Evolutionary conservation across 305 asterid genomes (phyloP).

Genomic region (Plantago rigida): DNA sequence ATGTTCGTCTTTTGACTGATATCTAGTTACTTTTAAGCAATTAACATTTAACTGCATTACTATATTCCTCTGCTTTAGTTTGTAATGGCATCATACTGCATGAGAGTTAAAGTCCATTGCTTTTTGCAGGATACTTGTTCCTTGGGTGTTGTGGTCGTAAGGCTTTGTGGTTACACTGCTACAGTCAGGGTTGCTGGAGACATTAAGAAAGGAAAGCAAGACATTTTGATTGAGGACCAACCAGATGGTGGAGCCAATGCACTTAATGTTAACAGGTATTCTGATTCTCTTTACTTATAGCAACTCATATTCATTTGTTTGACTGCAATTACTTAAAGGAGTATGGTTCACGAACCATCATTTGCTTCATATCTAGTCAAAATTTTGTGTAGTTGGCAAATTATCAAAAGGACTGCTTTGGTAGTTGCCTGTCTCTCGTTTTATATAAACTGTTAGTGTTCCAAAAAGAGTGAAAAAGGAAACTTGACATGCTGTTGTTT

Average conservation of each 20-base stretch:
- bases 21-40: background rate
- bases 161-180: slow-evolving; percentile 86
- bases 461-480: background rate
- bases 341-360: slow-evolving; percentile 8
- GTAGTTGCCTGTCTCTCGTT: background rate
- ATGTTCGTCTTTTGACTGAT: too few relatives aligned
- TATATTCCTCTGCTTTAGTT: slow-evolving; percentile 17
- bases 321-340: slow-evolving; percentile 12
- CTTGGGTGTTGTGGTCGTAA: slow-evolving; percentile 59
- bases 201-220: slow-evolving; percentile 49
- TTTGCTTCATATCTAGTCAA: too few relatives aligned
- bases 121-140: slow-evolving; percentile 79
- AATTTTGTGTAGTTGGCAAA: background rate
- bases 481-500: slow-evolving; percentile 25
- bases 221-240: slow-evolving; percentile 71
- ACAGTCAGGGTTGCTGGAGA: slow-evolving; percentile 67
- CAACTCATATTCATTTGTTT: slow-evolving; percentile 17
- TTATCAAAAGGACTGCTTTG: background rate
- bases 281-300: slow-evolving; percentile 21
- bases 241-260: slow-evolving; percentile 94
- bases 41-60: background rate
- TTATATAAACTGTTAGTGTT: background rate
- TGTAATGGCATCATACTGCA: slow-evolving; percentile 13
- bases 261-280: slow-evolving; percentile 84
- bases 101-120: slow-evolving; percentile 27